Base-by-base conservation (phyloP, 768 basidiomycete species). In the Hebeloma cylindrosporum region DNA sequence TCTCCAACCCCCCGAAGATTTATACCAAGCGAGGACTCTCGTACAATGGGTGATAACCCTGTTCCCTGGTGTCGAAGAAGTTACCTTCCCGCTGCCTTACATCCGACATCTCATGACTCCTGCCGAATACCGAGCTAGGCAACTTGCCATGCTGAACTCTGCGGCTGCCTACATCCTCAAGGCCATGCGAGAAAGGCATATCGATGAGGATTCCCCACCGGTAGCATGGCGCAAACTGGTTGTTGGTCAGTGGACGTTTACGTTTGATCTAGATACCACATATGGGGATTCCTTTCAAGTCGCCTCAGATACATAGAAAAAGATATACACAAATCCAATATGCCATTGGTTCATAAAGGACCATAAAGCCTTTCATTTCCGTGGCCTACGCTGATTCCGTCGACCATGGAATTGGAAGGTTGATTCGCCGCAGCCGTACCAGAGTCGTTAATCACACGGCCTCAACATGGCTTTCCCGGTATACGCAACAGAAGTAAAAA, bases 11-110 rank as follows among this genome's bases (percentile, higher is more conserved):
- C 47, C 47, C 7, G 42, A 26, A 9, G 33, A 23, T 11, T n/a
- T 28, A 8, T 26, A 7, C 18, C 17, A 43, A 21, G 47, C 47
- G 1, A 17, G n/a, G 20, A n/a, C 27, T 7, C 41, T 48, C 3
- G 40, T 36, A 9, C 34, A 39, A 7, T 48, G 47, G 47, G 47
- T 48, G 21, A 43, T 35, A 2, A 43, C 47, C 7, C 21, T 48
- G 3, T 48, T 48, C n/a, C 47, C 47, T 9, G 34, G 21, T 8
- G 47, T 39, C 8, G 25, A 43, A 18, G 21, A 43, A 26, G 47
- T 48, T 7, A 14, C 23, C 1, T n/a, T 48, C 8, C 42, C 40
- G 8, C 20, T 40, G 7, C 47, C 47, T 14, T 43, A 13, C 27
- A 43, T 48, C 14, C 42, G 29, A 23, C 34, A 37, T 8, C 29